Evolutionary conservation across 305 asterid genomes (phyloP).

Genomic region (Fraxinus angustifolia): DNA sequence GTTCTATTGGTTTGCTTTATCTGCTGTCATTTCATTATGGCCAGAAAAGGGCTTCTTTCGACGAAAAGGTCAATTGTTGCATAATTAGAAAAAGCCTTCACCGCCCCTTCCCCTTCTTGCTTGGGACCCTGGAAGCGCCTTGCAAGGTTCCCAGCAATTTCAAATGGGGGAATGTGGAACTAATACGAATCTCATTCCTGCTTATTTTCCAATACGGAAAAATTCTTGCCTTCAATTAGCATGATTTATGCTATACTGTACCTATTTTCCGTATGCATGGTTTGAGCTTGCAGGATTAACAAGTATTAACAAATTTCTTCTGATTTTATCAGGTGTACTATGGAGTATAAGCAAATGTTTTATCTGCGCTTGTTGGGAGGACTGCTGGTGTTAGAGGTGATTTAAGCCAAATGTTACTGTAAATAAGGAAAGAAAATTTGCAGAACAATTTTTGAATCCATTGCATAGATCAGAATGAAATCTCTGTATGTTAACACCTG

Average conservation of each 20-base stretch:
- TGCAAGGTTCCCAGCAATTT: background rate
- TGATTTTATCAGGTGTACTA: conserved; percentile 39
- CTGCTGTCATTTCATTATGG: background rate
- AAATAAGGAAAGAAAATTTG: background rate
- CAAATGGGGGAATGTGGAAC: background rate
- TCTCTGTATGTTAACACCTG: background rate
- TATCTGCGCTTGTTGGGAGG: background rate
- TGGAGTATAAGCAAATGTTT: conserved; percentile 29
- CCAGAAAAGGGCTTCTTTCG: background rate
- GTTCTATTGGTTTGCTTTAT: background rate
- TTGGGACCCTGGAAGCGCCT: background rate
- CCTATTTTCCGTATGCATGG: background rate
- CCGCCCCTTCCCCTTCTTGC: background rate
- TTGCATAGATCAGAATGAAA: background rate
- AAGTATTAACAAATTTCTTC: background rate
- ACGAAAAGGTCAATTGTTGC: background rate
- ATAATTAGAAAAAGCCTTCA: background rate
- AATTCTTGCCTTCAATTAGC: background rate
- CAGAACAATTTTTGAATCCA: background rate
- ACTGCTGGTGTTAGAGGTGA: conserved; percentile 12
- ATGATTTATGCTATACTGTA: background rate
- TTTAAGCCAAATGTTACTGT: conserved; percentile 21
- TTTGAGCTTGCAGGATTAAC: background rate
- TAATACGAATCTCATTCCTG: background rate
- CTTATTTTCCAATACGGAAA: background rate